Evolutionary conservation across 345 rosid species (phyloP), one percentile per base, ranked within the genome.

Genomic region (Eutrema heterophyllum): DNA sequence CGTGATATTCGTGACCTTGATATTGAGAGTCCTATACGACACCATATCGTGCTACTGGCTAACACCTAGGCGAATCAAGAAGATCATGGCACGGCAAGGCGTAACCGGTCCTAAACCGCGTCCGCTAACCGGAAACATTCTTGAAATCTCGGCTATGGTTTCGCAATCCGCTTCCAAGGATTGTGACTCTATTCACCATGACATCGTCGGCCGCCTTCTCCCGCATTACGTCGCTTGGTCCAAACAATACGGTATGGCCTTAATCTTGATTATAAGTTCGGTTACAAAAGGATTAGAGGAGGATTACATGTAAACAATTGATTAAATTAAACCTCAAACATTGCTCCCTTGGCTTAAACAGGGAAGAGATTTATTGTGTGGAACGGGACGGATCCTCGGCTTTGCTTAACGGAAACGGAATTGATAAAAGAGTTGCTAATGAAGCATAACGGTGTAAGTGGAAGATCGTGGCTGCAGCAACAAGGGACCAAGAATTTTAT

Each of bases 391-490:
- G 99, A 96, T 76, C 99, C 99, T 2, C 58, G 99, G 74, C 84
- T 96, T 81, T 96, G 98, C 55, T 21, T 96, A 61, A 81, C 88
- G 2, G 98, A 96, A 70, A 84, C 87, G 0, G 94, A 89, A 13
- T 35, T 92, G 84, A 96, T 92, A 71, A 92, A 86, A 57, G 98
- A 90, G 64, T 82, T 92, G 8, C 48, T 96, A 9, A 76, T 85
- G 9, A 96, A 90, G 75, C 84, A 90, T 59, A 89, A 90, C 63
- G 84, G 86, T 0, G 83, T 81, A 32, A 83, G 96, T 8, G 99
- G 99, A 0, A 86, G 89, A 77, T 92, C 98, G 16, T 96, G 99
- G 99, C 84, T 87, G 2, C 99, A 96, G 24, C 97, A 87, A 66
- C 89, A 96, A 71, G 99, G 99, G 2, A 68, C 94, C 0, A 90